Evolutionary conservation across 1,284 basidiomycete genomes (phyloP), one percentile per base, ranked within the genome.

Genomic region (Malassezia brasiliensis): DNA sequence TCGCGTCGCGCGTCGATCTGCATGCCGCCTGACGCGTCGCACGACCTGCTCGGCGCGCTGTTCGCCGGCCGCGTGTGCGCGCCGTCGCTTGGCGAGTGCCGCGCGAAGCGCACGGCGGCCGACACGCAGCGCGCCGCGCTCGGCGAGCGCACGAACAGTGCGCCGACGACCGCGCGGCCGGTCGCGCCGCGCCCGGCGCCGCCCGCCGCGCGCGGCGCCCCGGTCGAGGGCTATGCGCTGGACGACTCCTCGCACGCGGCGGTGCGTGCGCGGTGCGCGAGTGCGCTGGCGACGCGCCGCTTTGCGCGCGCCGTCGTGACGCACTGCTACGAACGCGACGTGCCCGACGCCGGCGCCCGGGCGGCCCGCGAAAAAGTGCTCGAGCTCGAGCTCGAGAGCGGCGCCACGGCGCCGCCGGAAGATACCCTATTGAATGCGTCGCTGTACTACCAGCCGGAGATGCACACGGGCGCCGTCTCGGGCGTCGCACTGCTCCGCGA

Each of bases 401-500:
- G 36, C 28, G 25, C 14, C 7, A 17, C 17, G 8, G 22, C 15
- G 5, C 17, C 19, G 22, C 7, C 17, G 11, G 28, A 14, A 1
- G 22, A 36, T 10, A 32, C 34, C 19, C 6, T 40, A 15, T 15
- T 14, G 20, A 47, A 32, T 22, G 36, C 30, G 5, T 47, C 45
- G 20, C 35, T 56, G 15, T 56, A 46, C 41, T 50, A 30, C 46
- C 52, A 53, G 12, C 6, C 28, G 1, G 22, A 40, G 22, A n/a
- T 15, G 15, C 17, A 31, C 17, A 32, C 40, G 9, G n/a, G 19
- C 8, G 36, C 22, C 12, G 49, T 51, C 2, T 17, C 6, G 3
- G 37, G 37, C 9, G 32, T 63, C 22, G 67, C 67, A 4, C 54
- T 61, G 8, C 50, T 70, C 5, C 62, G 68, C 35, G 68, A 68